These are phyloP conservation scores for Macrolepiota albuminosa DNA, from an alignment of 768 basidiomycete genomes.

Conservation along the genomic window DNA sequence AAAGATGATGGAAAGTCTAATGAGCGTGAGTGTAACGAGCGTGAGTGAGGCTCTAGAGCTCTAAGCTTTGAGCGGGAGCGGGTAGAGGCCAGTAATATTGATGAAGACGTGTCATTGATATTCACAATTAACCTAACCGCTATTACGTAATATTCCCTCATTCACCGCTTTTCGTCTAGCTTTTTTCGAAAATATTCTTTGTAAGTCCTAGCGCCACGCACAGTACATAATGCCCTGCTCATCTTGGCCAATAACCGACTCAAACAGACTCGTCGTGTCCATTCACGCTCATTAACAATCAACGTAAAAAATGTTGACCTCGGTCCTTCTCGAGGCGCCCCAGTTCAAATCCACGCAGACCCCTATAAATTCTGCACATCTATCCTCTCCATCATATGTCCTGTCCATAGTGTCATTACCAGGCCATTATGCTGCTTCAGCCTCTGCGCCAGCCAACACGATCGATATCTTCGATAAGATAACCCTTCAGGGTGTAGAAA, in stretches of 20 bases:
- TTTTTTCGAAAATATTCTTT: not conserved
- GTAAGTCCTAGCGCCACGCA: not conserved
- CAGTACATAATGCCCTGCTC: not conserved
- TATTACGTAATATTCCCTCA: too few species aligned
- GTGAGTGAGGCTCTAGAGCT: conserved; percentile 20
- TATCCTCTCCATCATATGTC: conserved; percentile 51
- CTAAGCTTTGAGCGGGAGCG: conserved; percentile 3
- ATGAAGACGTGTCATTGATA: not conserved
- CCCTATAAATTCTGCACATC: conserved; percentile 23
- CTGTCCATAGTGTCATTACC: conserved; percentile 50
- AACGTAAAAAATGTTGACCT: conserved; percentile 10
- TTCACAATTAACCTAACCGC: too few species aligned
- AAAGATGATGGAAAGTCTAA: conserved; percentile 14
- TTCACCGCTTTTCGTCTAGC: too few species aligned
- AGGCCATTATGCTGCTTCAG: conserved; percentile 51
- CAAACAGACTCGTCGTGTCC: conserved; percentile 2
- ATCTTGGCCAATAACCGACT: not conserved
- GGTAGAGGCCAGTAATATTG: not conserved
- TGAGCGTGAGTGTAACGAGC: conserved; percentile 27
- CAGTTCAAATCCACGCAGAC: conserved; percentile 16
- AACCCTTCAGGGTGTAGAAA: conserved; percentile 40
- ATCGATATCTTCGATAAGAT: conserved; percentile 66
- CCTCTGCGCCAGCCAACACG: conserved; percentile 58
- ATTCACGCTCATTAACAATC: not conserved
- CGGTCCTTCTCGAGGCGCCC: conserved; percentile 27